These are phyloP conservation scores for Claviceps capensis DNA, from an alignment of 2,329 filamentous ascomycete species.

Conservation along the genomic window DNA sequence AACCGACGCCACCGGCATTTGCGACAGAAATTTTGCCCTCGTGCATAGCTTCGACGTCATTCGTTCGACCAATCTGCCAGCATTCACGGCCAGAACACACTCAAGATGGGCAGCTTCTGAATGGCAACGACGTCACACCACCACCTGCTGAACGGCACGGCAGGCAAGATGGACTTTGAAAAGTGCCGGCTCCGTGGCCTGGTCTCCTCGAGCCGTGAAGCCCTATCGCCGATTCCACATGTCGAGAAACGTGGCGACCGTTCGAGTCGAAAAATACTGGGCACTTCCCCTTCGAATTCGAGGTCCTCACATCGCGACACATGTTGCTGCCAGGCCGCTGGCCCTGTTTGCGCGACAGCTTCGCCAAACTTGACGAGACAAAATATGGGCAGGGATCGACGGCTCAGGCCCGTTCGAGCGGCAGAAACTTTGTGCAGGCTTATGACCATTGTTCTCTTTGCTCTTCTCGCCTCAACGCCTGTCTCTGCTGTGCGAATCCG, in stretches of 20 bases:
- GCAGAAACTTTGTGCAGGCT: slow-evolving; percentile 6
- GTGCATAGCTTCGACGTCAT: neutral
- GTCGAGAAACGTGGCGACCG: neutral
- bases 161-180: slow-evolving; percentile 5
- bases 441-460: slow-evolving; percentile 24
- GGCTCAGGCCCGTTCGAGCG: neutral
- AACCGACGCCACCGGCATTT: neutral
- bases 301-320: neutral
- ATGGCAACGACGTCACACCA: slow-evolving; percentile 6
- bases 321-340: neutral
- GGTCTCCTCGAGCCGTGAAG: neutral
- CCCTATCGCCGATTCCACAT: neutral
- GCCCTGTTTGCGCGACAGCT: neutral
- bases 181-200: neutral
- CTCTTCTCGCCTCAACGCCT: slow-evolving; percentile 25
- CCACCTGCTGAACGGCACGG: slow-evolving; percentile 6
- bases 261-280: neutral
- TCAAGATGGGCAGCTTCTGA: slow-evolving; percentile 13
- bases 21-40: neutral
- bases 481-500: slow-evolving; percentile 52
- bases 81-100: neutral
- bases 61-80: neutral
- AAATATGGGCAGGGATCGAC: neutral
- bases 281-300: neutral
- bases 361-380: neutral